These are phyloP conservation scores for Wickerhamiella alocasiicola DNA, from an alignment of 805 yeast species.

Conservation along the genomic window DNA sequence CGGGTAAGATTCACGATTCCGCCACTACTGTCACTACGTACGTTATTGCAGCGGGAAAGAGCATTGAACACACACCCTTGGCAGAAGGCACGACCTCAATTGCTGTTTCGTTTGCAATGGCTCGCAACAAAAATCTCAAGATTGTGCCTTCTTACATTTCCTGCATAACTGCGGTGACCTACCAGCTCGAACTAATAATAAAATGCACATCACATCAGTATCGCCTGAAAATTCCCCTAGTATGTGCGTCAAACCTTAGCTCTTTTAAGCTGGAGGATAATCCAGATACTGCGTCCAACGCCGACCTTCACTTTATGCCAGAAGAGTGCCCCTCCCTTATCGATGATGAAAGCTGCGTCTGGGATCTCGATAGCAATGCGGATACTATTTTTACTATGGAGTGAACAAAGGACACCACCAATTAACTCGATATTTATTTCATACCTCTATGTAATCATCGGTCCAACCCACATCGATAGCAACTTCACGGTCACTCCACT, in stretches of 20 bases:
- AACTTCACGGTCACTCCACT: no score
- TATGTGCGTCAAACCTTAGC: constrained; percentile 1
- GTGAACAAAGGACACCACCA: no score
- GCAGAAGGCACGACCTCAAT: background rate
- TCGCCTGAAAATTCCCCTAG: background rate
- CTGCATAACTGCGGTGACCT: constrained; percentile 6
- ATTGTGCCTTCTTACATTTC: constrained; percentile 4
- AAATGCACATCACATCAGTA: constrained; percentile 3
- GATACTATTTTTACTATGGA: constrained; percentile 3
- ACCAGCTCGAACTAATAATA: constrained; percentile 2
- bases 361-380: background rate
- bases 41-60: background rate
- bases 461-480: no score
- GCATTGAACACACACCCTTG: background rate
- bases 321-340: constrained; percentile 4
- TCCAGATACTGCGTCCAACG: background rate
- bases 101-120: constrained; percentile 1
- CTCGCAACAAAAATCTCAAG: constrained; percentile 1
- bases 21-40: background rate
- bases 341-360: background rate
- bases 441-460: no score
- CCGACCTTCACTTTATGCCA: background rate
- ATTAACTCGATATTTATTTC: no score
- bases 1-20: background rate
- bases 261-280: background rate